phyloP scores from a whole-genome alignment of 495 filamentous ascomycete species.

The Friedmanniomyces simplex region DNA sequence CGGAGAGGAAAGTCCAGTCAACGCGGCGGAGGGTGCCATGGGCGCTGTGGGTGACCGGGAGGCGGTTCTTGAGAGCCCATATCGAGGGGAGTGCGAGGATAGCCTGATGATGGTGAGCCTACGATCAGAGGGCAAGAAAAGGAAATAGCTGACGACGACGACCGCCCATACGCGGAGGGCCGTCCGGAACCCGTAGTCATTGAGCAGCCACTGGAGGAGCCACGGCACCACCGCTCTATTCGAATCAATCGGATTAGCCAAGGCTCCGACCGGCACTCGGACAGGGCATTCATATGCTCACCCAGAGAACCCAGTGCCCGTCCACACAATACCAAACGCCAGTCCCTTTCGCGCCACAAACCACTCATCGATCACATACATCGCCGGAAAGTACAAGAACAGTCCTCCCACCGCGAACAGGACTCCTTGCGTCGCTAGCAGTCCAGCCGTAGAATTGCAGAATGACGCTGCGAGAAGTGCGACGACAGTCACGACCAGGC shows the following conservation, averaged over 20 bases:
- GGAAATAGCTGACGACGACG: conserved; percentile 28
- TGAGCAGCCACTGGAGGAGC: conserved; percentile 35
- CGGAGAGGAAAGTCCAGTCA: conserved; percentile 25
- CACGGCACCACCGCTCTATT: conserved; percentile 32
- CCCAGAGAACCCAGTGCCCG: conserved; percentile 32
- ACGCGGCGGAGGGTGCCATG: conserved; percentile 8
- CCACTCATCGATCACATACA: conserved; percentile 47
- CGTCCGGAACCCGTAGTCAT: conserved; percentile 43
- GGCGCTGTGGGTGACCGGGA: conserved; percentile 16
- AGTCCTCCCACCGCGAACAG: conserved; percentile 41
- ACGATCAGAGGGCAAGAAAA: background rate
- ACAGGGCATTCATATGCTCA: background rate
- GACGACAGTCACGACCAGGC: conserved; percentile 26
- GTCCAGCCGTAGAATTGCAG: conserved; percentile 33
- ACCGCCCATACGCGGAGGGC: conserved; percentile 45
- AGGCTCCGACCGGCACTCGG: background rate
- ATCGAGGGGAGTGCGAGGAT: background rate
- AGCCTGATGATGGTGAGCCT: background rate
- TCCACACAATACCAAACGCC: conserved; percentile 48
- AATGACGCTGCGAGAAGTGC: conserved; percentile 37
- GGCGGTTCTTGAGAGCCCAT: conserved; percentile 26
- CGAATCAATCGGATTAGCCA: conserved; percentile 7
- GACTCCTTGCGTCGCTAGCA: conserved; percentile 46
- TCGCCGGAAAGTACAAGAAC: conserved; percentile 38
- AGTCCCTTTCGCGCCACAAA: conserved; percentile 43